Evolutionary conservation across 768 basidiomycete species (phyloP), one percentile per base, ranked within the genome.

Genomic region (Xerocomellus chrysenteron): DNA sequence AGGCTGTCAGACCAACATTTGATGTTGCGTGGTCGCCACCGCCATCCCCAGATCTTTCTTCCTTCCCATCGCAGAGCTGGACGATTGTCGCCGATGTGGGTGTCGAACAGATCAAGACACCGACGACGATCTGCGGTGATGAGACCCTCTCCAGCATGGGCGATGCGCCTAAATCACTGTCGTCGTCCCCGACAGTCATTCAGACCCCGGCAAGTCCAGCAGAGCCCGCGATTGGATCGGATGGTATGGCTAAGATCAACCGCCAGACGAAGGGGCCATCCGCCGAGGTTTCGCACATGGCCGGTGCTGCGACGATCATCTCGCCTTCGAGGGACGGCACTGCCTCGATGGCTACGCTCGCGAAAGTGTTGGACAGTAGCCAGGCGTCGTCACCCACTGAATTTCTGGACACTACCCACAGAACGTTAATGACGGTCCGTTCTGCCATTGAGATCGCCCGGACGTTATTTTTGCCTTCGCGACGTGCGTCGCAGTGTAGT

Each of bases 51-150:
- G 28, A 43, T 21, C 33, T 55, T 6, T 47, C 50, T 17, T 58
- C 52, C 0, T 55, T 46, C 39, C 59, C 43, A 5, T 65, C 59
- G 0, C 65, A 45, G 28, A 54, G 33, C 11, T 47, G 45, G 60
- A 49, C 35, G 1, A 32, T 52, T 4, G 45, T 47, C 13, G 26
- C 44, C 19, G 21, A 19, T 14, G 19, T 26, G 2, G 50, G 33
- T 16, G 21, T 32, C 8, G 26, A 47, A 14, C 41, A n/a, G 7
- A 17, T 14, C 24, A 24, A 32, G 28, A 46, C 21, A 0, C 10
- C 8, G 21, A 24, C 32, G 3, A 37, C 21, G 5, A 19, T 35
- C n/a, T 28, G 21, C 2, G 47, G 9, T 11, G 19, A 46, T 2
- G n/a, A 24, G 11, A n/a, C n/a, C 5, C n/a, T 32, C 1, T 10